Evolutionary conservation across 345 rosid species (phyloP).

Genomic region (Lepidium africanum): DNA sequence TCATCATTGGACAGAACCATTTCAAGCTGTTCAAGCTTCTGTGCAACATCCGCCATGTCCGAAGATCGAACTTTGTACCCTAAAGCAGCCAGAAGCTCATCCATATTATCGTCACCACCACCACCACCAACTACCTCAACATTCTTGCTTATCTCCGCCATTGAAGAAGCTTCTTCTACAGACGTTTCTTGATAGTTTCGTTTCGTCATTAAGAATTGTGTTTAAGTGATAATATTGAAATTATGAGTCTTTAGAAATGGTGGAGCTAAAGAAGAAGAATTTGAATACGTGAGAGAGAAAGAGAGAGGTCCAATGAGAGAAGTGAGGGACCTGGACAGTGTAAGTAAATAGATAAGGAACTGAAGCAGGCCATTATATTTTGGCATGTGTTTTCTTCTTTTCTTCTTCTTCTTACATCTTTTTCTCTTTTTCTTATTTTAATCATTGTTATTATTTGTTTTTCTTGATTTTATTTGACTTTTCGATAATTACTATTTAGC

Average conservation of each 20-base stretch:
- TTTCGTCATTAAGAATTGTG: conserved; percentile 34
- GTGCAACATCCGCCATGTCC: conserved; percentile 83
- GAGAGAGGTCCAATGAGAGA: conserved; percentile 20
- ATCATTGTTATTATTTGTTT: neutral
- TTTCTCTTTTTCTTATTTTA: neutral
- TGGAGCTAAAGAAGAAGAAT: neutral
- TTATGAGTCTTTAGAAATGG: neutral
- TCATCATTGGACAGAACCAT: conserved; percentile 62
- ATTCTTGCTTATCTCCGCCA: conserved; percentile 22
- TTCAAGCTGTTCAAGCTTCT: conserved; percentile 80
- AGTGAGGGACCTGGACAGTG: conserved; percentile 4
- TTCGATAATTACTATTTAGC: neutral
- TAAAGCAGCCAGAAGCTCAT: conserved; percentile 64
- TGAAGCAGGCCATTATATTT: conserved; percentile 32
- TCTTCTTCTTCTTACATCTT: neutral
- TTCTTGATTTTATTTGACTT: neutral
- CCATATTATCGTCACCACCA: conserved; percentile 55
- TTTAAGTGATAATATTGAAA: neutral
- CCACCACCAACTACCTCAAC: conserved; percentile 23
- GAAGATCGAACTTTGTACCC: conserved; percentile 80
- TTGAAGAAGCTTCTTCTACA: conserved; percentile 14
- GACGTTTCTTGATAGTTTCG: conserved; percentile 37
- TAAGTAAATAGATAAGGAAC: conserved; percentile 35
- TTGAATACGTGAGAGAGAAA: neutral
- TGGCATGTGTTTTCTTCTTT: conserved; percentile 3